Evolutionary conservation across 805 yeast genomes (phyloP).

Genomic region (Saccharomycopsis sp.): DNA sequence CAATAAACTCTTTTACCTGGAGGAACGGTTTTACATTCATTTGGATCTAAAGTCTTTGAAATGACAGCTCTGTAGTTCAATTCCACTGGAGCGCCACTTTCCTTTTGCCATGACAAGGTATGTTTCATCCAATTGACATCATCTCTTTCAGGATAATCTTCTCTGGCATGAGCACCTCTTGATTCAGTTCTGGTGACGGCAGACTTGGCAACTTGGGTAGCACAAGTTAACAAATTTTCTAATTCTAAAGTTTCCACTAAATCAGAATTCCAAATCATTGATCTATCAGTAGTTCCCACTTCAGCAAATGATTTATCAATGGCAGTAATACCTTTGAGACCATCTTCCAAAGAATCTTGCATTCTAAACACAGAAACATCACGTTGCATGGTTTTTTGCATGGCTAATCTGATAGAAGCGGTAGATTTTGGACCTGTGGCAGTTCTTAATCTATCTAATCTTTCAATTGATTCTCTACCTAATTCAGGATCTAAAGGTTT

Average conservation of each 20-base stretch:
- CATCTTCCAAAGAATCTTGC: slow-evolving; percentile 83
- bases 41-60: slow-evolving; percentile 74
- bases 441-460: slow-evolving; percentile 79
- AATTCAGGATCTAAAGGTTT: slow-evolving; percentile 74
- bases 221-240: slow-evolving; percentile 94
- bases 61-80: slow-evolving; percentile 84
- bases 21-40: slow-evolving; percentile 91
- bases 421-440: slow-evolving; percentile 78
- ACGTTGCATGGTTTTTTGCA: slow-evolving; percentile 95
- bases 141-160: slow-evolving; percentile 93
- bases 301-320: slow-evolving; percentile 68
- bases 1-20: slow-evolving; percentile 95
- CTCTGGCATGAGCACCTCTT: slow-evolving; percentile 99
- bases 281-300: slow-evolving; percentile 85
- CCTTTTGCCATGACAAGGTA: slow-evolving; percentile 81
- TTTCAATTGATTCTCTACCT: slow-evolving; percentile 83
- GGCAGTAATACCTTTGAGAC: slow-evolving; percentile 67
- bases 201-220: slow-evolving; percentile 86
- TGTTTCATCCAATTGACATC: slow-evolving; percentile 98
- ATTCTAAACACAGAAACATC: slow-evolving; percentile 96
- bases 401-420: slow-evolving; percentile 77
- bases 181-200: slow-evolving; percentile 96
- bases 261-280: slow-evolving; percentile 98
- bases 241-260: slow-evolving; percentile 91
- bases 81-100: slow-evolving; percentile 56